Evolutionary conservation across 2,329 filamentous ascomycete genomes (phyloP).

Genomic region (Phaeosphaeriaceae sp.): DNA sequence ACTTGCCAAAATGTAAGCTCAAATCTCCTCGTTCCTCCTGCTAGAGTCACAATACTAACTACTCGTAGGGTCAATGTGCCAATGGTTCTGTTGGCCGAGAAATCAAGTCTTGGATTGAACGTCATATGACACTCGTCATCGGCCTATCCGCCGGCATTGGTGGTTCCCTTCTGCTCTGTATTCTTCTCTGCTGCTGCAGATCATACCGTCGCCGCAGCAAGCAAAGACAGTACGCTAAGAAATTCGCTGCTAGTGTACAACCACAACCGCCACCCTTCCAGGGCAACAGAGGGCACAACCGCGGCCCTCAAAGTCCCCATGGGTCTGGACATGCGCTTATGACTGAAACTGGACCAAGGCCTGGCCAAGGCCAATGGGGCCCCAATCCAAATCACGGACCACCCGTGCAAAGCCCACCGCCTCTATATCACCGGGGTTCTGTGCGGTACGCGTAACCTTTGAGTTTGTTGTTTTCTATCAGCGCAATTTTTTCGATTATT

Average conservation of each 20-base stretch:
- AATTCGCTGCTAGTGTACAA: conserved; percentile 19
- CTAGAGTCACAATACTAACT: conserved; percentile 7
- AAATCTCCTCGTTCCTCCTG: neutral
- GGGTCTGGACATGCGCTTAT: conserved; percentile 4
- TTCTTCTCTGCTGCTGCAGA: conserved; percentile 70
- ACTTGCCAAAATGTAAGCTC: conserved; percentile 71
- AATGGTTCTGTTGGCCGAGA: conserved; percentile 73
- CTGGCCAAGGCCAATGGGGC: neutral
- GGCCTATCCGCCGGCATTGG: conserved; percentile 76
- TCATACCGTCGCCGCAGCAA: conserved; percentile 51
- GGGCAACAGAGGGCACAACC: neutral
- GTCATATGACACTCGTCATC: conserved; percentile 82
- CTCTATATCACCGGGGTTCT: conserved; percentile 7
- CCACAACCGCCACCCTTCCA: conserved; percentile 14
- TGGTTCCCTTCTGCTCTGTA: conserved; percentile 67
- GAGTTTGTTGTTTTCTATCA: neutral
- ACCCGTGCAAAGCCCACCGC: conserved; percentile 8
- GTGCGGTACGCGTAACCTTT: conserved; percentile 11
- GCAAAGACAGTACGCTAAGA: conserved; percentile 29
- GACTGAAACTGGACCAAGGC: neutral
- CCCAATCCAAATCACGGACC: conserved; percentile 11
- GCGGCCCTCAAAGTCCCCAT: conserved; percentile 1
- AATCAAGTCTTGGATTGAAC: conserved; percentile 75
- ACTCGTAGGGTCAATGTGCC: conserved; percentile 69
- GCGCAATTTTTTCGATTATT: conserved; percentile 4